Evolutionary conservation across 345 rosid genomes (phyloP).

Genomic region (Excoecaria cochinchinensis): DNA sequence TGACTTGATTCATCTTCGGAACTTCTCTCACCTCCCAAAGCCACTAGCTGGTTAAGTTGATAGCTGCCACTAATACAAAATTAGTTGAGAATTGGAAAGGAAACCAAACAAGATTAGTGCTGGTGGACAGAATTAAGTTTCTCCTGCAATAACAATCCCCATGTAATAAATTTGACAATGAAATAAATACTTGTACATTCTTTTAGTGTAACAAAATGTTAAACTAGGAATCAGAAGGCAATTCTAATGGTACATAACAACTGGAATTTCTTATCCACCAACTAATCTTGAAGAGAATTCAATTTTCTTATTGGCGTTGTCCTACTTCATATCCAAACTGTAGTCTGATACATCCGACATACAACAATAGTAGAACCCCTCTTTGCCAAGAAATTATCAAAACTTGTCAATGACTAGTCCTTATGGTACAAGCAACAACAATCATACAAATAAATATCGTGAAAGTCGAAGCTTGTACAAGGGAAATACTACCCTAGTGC

Average conservation of each 20-base stretch:
- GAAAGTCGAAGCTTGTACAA: slow-evolving; percentile 16
- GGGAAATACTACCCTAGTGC: slow-evolving; percentile 6
- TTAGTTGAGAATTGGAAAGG: background rate
- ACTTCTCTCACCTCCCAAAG: background rate
- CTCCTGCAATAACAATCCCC: background rate
- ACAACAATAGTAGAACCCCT: background rate
- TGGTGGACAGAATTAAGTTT: background rate
- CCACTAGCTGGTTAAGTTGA: background rate
- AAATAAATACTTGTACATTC: background rate
- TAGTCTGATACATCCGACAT: background rate
- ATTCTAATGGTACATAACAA: background rate
- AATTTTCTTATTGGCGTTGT: background rate
- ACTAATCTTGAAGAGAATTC: background rate
- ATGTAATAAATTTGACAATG: background rate
- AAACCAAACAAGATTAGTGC: background rate
- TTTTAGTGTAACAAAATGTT: background rate
- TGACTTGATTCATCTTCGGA: background rate
- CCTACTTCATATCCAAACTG: slow-evolving; percentile 2
- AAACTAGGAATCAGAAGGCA: background rate
- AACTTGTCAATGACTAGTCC: slow-evolving; percentile 13
- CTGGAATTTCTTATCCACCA: background rate
- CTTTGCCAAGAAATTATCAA: slow-evolving; percentile 11
- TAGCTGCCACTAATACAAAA: slow-evolving; percentile 1
- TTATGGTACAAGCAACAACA: slow-evolving; percentile 20
- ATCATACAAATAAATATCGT: slow-evolving; percentile 13